These are phyloP conservation scores for Botrytis fragariae DNA, from an alignment of 2,329 filamentous ascomycete genomes.

Conservation along the genomic window DNA sequence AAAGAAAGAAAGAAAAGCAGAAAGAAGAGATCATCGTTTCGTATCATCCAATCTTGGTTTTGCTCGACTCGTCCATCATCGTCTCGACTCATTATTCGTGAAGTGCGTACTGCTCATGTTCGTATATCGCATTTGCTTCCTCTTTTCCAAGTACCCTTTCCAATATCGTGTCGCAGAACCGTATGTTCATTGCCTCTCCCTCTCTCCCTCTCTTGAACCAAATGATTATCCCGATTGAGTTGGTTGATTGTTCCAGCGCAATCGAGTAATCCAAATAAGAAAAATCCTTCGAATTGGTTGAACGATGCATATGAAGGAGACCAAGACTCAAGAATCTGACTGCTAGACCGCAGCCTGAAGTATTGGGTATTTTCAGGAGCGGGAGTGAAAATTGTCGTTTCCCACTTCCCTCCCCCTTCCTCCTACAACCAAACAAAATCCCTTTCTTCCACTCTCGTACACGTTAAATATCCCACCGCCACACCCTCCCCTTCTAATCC, in stretches of 20 bases:
- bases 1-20: neutral
- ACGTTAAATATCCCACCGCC: constrained; percentile 61
- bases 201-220: neutral
- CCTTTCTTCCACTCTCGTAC: constrained; percentile 58
- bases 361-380: neutral
- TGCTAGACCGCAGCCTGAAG: neutral
- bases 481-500: constrained; percentile 72
- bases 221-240: neutral
- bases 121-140: neutral
- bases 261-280: neutral
- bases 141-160: neutral
- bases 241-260: neutral
- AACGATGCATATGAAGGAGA: neutral
- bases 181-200: neutral
- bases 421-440: constrained; percentile 57
- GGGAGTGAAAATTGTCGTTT: neutral
- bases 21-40: neutral
- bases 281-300: neutral
- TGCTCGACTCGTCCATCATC: neutral
- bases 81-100: constrained; percentile 11
- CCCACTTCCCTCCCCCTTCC: neutral
- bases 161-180: neutral
- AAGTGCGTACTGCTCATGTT: constrained; percentile 1
- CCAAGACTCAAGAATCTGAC: neutral
- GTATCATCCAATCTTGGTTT: neutral